phyloP scores from a whole-genome alignment of 2,329 filamentous ascomycete genomes.

The Botrytis fragariae region DNA sequence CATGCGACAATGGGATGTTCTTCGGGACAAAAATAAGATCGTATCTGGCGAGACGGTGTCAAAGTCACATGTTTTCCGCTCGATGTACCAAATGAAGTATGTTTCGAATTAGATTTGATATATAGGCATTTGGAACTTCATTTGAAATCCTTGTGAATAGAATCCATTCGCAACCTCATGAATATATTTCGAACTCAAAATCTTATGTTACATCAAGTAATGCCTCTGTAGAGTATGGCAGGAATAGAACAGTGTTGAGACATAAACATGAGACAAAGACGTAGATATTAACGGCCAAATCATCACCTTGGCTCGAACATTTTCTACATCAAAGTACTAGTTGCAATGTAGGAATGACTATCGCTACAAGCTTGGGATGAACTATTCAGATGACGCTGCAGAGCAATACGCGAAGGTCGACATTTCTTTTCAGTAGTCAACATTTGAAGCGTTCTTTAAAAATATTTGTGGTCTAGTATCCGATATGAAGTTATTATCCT shows the following conservation, averaged over 20 bases:
- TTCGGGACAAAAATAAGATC: neutral
- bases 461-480: neutral
- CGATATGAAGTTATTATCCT: neutral
- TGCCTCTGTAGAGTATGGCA: neutral
- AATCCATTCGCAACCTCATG: neutral
- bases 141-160: fast-evolving
- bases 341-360: neutral
- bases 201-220: neutral
- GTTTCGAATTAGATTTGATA: neutral
- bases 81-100: neutral
- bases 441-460: neutral
- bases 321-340: neutral
- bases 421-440: neutral
- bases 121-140: neutral
- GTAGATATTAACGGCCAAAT: neutral
- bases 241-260: neutral
- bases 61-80: neutral
- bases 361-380: neutral
- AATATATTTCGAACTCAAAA: neutral
- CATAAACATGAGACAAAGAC: neutral
- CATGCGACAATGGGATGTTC: neutral
- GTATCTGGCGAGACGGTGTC: neutral
- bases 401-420: neutral
- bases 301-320: neutral
- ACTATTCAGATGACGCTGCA: neutral